Percentiles rank a stretch among this genome's conserved stretches.
phyloP scores from a whole-genome alignment of 106 monocot species.

The Dactylorhiza incarnata region DNA sequence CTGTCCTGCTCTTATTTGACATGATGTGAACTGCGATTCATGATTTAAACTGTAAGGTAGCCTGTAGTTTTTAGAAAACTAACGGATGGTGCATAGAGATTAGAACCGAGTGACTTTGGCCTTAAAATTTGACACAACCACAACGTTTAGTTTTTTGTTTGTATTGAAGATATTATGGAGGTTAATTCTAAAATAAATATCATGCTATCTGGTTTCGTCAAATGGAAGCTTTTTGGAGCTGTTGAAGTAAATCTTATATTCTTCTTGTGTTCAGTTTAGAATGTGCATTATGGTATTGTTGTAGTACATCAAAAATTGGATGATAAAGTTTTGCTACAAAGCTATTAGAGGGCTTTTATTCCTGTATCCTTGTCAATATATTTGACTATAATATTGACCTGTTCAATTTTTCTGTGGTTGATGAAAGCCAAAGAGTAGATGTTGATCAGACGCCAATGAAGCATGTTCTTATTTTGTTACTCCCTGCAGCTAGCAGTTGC shows the following conservation, averaged over 20 bases:
- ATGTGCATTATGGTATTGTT: background rate
- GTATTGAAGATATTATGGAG: background rate
- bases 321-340: background rate
- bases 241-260: background rate
- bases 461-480: background rate
- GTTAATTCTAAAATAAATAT: background rate
- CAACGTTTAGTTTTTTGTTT: background rate
- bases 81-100: background rate
- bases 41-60: background rate
- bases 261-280: background rate
- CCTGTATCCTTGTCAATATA: background rate
- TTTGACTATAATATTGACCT: background rate
- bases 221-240: background rate
- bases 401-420: background rate
- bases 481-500: background rate
- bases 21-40: background rate
- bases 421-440: background rate
- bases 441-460: background rate
- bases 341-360: background rate
- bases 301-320: background rate
- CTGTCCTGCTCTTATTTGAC: background rate
- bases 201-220: background rate
- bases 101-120: background rate
- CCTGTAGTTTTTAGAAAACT: background rate
- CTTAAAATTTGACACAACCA: background rate